phyloP scores from a whole-genome alignment of 1,284 basidiomycete genomes.

The Meira miltonrushii region DNA sequence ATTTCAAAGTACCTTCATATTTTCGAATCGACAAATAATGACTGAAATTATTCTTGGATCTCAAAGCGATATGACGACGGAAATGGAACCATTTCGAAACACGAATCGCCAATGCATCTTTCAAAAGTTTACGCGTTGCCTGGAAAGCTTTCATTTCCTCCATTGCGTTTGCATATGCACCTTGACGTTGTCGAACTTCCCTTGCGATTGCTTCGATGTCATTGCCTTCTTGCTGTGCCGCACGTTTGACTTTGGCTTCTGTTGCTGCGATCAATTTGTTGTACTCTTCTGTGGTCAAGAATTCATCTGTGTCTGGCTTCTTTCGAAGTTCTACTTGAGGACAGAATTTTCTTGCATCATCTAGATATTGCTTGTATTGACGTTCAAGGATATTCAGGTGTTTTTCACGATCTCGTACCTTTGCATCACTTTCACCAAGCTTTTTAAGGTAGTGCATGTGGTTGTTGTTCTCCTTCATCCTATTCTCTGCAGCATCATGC shows the following conservation, averaged over 20 bases:
- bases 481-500: neutral
- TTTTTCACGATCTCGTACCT: neutral
- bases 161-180: slow-evolving; percentile 56
- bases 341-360: neutral
- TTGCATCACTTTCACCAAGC: neutral
- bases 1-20: slow-evolving; percentile 56
- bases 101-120: slow-evolving; percentile 64
- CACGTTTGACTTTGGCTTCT: slow-evolving; percentile 26
- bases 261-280: slow-evolving; percentile 56
- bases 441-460: neutral
- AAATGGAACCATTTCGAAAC: slow-evolving; percentile 77
- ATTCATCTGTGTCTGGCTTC: no score
- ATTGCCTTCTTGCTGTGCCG: neutral
- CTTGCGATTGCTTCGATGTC: slow-evolving; percentile 58
- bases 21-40: slow-evolving; percentile 77
- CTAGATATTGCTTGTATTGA: no score
- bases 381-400: neutral
- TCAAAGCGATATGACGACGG: slow-evolving; percentile 74
- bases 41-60: slow-evolving; percentile 76
- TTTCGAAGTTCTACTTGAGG: neutral
- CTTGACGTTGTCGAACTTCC: neutral
- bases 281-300: neutral
- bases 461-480: neutral
- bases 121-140: slow-evolving; percentile 20
- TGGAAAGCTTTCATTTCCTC: slow-evolving; percentile 63